phyloP scores from a whole-genome alignment of 768 basidiomycete species.

The Tremella mesenterica region DNA sequence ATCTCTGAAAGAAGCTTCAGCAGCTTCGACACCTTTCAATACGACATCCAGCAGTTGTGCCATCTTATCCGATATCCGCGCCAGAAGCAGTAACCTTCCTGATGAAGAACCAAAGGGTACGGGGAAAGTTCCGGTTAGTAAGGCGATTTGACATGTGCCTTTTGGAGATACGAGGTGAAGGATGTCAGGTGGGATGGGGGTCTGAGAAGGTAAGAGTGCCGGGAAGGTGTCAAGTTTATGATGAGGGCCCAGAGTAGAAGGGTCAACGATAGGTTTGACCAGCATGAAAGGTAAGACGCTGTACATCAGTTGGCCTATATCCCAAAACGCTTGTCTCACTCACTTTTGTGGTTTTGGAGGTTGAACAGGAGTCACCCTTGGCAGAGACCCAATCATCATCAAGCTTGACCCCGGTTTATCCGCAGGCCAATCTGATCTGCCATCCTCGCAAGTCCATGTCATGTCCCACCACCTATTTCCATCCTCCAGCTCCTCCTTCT shows the following conservation, averaged over 20 bases:
- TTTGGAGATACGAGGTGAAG: constrained; percentile 6
- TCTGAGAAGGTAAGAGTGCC: constrained; percentile 12
- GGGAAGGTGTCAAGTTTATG: constrained; percentile 18
- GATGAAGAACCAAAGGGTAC: not conserved
- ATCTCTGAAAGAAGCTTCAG: constrained; percentile 20
- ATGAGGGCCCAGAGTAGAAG: constrained; percentile 10
- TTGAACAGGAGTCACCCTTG: constrained; percentile 24
- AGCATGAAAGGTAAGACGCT: constrained; percentile 19
- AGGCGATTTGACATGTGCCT: not conserved
- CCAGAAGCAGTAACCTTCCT: constrained; percentile 5
- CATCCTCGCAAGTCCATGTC: constrained; percentile 12
- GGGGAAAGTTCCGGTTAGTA: constrained; percentile 29
- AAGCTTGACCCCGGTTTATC: constrained; percentile 21
- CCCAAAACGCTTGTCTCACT: constrained; percentile 10
- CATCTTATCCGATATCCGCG: constrained; percentile 18
- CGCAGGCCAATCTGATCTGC: constrained; percentile 7
- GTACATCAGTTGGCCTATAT: not conserved
- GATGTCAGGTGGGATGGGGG: constrained; percentile 14
- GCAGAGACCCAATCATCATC: constrained; percentile 27
- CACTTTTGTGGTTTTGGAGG: constrained; percentile 29
- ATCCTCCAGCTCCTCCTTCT: not conserved
- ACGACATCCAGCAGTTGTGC: constrained; percentile 13
- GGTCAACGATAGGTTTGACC: not conserved
- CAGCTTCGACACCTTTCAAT: constrained; percentile 24
- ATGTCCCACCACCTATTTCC: constrained; percentile 14